A percentile compares a stretch with the other conserved stretches of the same genome.
Conservation (phyloP, 2,329 filamentous ascomycete genomes). For the Xylaria sp. region DNA sequence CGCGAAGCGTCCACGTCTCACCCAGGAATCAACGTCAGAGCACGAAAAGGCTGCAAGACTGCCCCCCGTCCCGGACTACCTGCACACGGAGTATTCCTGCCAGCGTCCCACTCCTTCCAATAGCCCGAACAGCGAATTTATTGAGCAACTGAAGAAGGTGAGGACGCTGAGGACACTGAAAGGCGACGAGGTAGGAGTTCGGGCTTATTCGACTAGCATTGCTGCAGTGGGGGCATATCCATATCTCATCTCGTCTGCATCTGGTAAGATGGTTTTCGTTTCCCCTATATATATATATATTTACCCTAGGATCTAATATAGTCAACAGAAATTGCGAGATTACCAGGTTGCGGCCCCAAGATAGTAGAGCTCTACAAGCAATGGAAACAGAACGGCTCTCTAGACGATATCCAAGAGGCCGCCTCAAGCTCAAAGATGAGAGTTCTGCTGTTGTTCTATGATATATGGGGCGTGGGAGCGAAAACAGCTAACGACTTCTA, state of each 20-base stretch:
- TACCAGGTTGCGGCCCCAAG: slow-evolving; percentile 86
- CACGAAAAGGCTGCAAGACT: slow-evolving; percentile 69
- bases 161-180: slow-evolving; percentile 75
- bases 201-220: slow-evolving; percentile 89
- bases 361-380: slow-evolving; percentile 82
- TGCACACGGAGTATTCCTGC: slow-evolving; percentile 79
- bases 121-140: slow-evolving; percentile 79
- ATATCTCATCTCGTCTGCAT: slow-evolving; percentile 54
- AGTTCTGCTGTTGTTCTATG: slow-evolving; percentile 76
- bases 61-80: slow-evolving; percentile 75
- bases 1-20: slow-evolving; percentile 56
- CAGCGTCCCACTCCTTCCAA: slow-evolving; percentile 77
- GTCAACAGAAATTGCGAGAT: slow-evolving; percentile 58
- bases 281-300: slow-evolving; percentile 52
- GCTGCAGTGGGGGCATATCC: slow-evolving; percentile 87
- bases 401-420: slow-evolving; percentile 73
- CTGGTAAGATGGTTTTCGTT: slow-evolving; percentile 54
- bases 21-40: slow-evolving; percentile 81
- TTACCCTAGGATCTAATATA: slow-evolving; percentile 22
- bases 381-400: slow-evolving; percentile 69
- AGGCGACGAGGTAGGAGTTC: slow-evolving; percentile 80
- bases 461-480: slow-evolving; percentile 92
- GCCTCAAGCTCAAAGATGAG: slow-evolving; percentile 72
- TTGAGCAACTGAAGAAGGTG: slow-evolving; percentile 79
- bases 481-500: slow-evolving; percentile 86